Conservation (phyloP, 2,329 filamentous ascomycete genomes). For the Coniochaeta sp. region DNA sequence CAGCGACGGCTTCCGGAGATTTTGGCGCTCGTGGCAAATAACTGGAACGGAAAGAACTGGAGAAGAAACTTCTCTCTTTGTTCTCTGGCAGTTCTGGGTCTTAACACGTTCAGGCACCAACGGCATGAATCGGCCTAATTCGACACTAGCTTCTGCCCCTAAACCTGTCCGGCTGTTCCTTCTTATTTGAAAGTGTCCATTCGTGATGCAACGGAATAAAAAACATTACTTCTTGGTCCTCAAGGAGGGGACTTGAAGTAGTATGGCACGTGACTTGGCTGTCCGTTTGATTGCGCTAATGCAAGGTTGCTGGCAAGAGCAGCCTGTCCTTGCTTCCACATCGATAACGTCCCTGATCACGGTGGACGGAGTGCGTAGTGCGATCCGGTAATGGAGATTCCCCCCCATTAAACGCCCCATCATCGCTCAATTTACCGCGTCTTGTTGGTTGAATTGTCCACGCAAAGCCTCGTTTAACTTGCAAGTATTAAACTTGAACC, state of each 20-base stretch:
- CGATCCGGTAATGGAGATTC: neutral
- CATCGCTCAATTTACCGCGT: constrained; percentile 2
- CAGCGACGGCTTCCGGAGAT: neutral
- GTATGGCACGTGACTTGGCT: neutral
- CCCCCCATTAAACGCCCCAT: neutral
- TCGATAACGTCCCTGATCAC: neutral
- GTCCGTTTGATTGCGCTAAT: constrained; percentile 3
- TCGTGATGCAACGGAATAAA: neutral
- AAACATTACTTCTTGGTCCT: neutral
- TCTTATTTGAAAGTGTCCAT: too few relatives aligned
- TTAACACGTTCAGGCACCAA: neutral
- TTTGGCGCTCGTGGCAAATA: neutral
- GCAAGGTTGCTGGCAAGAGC: neutral
- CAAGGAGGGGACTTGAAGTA: neutral
- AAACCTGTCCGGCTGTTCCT: too few relatives aligned
- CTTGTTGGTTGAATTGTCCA: neutral
- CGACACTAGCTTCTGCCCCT: neutral
- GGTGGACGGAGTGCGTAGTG: neutral
- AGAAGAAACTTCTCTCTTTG: neutral
- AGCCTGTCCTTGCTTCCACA: neutral
- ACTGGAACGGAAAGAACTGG: neutral
- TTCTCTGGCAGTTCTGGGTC: neutral
- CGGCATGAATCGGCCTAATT: neutral
- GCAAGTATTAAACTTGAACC: neutral
- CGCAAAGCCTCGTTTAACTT: neutral